Conservation (phyloP, 148 eudicot species). For the Camellia sinensis region DNA sequence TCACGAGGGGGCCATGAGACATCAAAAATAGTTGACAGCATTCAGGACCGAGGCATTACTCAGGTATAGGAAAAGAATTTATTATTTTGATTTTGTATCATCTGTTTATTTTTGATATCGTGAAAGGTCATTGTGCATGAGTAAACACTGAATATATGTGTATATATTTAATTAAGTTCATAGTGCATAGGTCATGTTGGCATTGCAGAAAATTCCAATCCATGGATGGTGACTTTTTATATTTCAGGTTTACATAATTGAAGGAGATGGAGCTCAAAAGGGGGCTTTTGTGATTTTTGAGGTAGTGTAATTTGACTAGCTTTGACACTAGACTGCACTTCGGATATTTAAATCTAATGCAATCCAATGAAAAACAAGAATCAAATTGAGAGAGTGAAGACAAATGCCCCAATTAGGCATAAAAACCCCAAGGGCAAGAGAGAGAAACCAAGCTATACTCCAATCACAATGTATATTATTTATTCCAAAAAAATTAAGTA, state of each 20-base stretch:
- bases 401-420: too few relatives aligned
- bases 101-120: neutral
- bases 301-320: conserved; percentile 27
- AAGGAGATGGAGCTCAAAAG: conserved; percentile 61
- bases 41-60: conserved; percentile 26
- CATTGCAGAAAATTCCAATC: neutral
- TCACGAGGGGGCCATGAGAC: conserved; percentile 16
- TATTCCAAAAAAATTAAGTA: too few relatives aligned
- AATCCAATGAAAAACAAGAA: too few relatives aligned
- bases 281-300: conserved; percentile 55
- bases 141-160: neutral
- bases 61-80: conserved; percentile 13
- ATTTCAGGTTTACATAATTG: conserved; percentile 47
- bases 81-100: neutral
- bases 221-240: conserved; percentile 1
- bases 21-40: conserved; percentile 25
- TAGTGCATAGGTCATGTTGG: neutral
- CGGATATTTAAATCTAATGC: too few relatives aligned
- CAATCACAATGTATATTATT: too few relatives aligned
- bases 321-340: neutral
- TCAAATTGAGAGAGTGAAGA: too few relatives aligned
- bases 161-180: neutral
- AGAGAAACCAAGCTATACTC: too few relatives aligned
- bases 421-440: too few relatives aligned
- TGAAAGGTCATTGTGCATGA: neutral